phyloP scores from a whole-genome alignment of 176 grass and related monocot genomes.

The Aegilops umbellulata region DNA sequence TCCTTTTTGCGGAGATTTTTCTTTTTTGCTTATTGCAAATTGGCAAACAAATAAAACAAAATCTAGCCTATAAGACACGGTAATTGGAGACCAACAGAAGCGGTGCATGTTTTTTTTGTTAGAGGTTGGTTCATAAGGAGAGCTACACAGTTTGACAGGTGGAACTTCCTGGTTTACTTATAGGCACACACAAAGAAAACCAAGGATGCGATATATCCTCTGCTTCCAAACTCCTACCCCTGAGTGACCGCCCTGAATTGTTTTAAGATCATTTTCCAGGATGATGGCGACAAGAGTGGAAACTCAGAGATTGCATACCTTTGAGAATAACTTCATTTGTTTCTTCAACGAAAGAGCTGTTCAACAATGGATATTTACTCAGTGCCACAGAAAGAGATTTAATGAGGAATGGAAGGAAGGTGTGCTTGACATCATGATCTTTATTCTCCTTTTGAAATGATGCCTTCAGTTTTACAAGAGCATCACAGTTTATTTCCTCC shows the following conservation, averaged over 20 bases:
- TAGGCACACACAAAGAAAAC: background rate
- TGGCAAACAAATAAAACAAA: background rate
- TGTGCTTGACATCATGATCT: conserved; percentile 81
- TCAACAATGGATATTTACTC: conserved; percentile 82
- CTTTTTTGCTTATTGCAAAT: background rate
- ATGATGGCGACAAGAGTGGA: background rate
- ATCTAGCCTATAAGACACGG: background rate
- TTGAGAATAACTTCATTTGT: conserved; percentile 75
- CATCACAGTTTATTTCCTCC: conserved; percentile 93
- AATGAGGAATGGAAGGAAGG: conserved; percentile 90
- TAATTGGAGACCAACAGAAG: background rate
- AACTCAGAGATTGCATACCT: conserved; percentile 48
- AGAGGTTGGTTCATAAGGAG: background rate
- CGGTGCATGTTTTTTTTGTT: background rate
- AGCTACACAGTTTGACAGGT: background rate
- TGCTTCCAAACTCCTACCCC: background rate
- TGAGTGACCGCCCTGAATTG: background rate
- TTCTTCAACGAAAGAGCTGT: conserved; percentile 82
- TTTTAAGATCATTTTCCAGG: background rate
- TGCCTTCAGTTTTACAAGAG: conserved; percentile 71
- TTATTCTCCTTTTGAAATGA: conserved; percentile 75
- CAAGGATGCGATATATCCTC: background rate
- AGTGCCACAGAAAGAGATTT: conserved; percentile 89
- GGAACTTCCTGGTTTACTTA: background rate
- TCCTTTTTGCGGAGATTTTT: background rate